Base-by-base conservation (phyloP, 2,329 filamentous ascomycete species). In the Ilyonectria sp. region DNA sequence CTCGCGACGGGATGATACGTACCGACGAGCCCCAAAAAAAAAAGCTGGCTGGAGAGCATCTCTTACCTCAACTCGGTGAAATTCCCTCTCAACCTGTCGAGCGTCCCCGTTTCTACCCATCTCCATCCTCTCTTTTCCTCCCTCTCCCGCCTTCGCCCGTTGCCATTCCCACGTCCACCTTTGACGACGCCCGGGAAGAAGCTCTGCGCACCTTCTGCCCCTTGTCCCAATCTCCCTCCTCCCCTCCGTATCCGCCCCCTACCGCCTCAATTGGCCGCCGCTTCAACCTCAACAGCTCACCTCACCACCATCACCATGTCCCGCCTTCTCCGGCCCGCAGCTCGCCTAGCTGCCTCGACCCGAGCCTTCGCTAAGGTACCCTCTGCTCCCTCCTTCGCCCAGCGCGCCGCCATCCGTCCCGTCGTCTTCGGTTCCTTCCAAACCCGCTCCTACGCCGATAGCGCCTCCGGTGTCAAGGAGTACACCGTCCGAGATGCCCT, bases 401-500 rank as follows among this genome's bases (percentile, higher is more conserved):
- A 81, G 77, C 78, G 82, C 71, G 75, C 81, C 70, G 75, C 81
- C 69, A 72, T 81, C 56, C 76, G 77, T 61, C 79, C 80, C 67
- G 76, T 79, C 79, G 77, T 79, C 74, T 81, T 81, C 68, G 80
- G 79, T 67, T 79, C 72, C 67, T 79, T 73, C 58, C 87, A 89
- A 82, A 79, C 83, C 78, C 82, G 87, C 77, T 84, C 86, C 60
- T 90, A 89, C 77, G 87, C 88, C 75, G 86, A 89, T 62, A 82
- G 82, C 69, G 80, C 82, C 46, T 75, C 73, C 72, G 92, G 92
- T 72, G 85, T 87, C 78, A 98, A 98, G 88, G 94, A 98, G 81
- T 94, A 97, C 86, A 97, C 96, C 50, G 96, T 99, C 79, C 91
- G 96, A 86, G 96, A 99, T 81, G 96, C 96, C 68, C 87, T 99